Evolutionary conservation across 2,329 filamentous ascomycete species (phyloP).

Genomic region (Colletotrichum incanum): DNA sequence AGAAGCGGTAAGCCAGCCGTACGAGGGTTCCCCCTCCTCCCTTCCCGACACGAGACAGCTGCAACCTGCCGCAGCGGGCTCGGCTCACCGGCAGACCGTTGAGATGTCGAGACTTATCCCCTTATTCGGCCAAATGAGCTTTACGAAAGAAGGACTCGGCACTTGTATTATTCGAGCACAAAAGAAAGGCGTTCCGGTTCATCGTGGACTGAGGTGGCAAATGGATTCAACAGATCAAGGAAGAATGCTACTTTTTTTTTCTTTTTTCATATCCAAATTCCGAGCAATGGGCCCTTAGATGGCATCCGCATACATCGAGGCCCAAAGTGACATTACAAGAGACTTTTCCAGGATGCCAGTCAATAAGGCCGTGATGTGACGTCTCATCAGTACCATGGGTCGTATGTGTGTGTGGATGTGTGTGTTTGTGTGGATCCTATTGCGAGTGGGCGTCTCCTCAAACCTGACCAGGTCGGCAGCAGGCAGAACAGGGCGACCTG

Average conservation of each 20-base stretch:
- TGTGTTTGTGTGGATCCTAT: not conserved
- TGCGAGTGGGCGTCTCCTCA: not conserved
- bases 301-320: not conserved
- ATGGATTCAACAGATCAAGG: conserved; percentile 8
- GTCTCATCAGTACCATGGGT: not conserved
- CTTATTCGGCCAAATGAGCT: not conserved
- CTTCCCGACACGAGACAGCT: not conserved
- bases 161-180: conserved; percentile 33
- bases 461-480: not conserved
- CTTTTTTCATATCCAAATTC: not conserved
- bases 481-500: not conserved
- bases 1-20: conserved; percentile 58
- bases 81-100: not conserved
- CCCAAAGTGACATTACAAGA: not conserved
- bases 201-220: conserved; percentile 2
- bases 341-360: not conserved
- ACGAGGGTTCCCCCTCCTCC: not conserved
- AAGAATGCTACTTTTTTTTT: conserved; percentile 24
- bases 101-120: not conserved
- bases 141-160: conserved; percentile 1
- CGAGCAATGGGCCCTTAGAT: not conserved
- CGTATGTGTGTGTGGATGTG: not conserved
- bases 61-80: not conserved
- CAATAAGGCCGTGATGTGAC: not conserved
- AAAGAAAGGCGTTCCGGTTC: conserved; percentile 35